Evolutionary conservation across 176 grass and related monocot species (phyloP), one percentile per base, ranked within the genome.

Genomic region (Zoysia japonica): DNA sequence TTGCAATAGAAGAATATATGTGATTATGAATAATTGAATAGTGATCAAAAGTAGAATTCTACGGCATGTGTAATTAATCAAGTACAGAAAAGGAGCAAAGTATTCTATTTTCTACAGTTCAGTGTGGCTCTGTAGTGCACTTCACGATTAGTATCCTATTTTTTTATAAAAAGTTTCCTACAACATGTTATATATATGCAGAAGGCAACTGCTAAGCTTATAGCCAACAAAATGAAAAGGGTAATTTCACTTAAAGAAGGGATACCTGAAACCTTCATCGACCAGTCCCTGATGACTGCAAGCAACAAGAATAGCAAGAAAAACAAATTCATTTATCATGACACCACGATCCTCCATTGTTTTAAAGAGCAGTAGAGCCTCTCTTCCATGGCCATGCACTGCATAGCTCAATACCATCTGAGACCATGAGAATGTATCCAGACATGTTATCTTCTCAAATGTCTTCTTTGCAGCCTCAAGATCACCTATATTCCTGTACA

Each of bases 221-320:
- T 37, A 77, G 79, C 51, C 11, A 83, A 80, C 7, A 79, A 76
- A 73, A 82, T 5, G 39, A 55, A 7, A 42, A 38, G 45, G 45
- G 14, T 20, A n/a, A 52, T 7, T 28, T 53, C 6, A 43, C 6
- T 47, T 51, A 8, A 39, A 11, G 40, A 81, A 83, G 48, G 37
- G 47, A 55, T 85, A 93, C 90, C 93, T 89, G 76, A 91, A 80
- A 87, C 80, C 90, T 83, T 89, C 84, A 41, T 91, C 70, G 1
- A 43, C 40, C 41, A 87, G 67, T 8, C 90, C 86, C 70, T 65
- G 80, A 73, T 71, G 80, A 47, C 80, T 89, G 70, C 93, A 97
- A 89, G 90, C 90, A 89, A 82, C 74, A 68, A 93, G 90, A 90
- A 85, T 61, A 60, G 80, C 86, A 67, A 85, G 79, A 82, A 91